Base-by-base conservation (phyloP, 306 rosid genomes). In the Prunus padus region DNA sequence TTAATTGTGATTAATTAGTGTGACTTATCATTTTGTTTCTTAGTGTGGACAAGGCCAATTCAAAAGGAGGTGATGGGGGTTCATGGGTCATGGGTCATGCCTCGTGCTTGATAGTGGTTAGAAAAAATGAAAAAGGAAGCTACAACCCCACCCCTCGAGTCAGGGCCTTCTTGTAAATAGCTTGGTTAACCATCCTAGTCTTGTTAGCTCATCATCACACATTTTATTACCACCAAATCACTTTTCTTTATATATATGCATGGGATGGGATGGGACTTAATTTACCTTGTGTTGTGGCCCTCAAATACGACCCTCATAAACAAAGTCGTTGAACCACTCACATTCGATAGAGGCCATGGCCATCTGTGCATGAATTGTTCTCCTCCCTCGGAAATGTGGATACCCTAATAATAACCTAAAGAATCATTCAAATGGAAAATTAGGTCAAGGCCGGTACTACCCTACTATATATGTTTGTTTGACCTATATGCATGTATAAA, bases 161-260 rank as follows among this genome's bases (percentile, higher is more conserved):
- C 75, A 77, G 73, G 79, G 68, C 22, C 55, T 13, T 26, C 16
- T 61, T 62, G 15, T 56, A n/a, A 26, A 30, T 22, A 12, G 89
- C 82, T 37, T 83, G 91, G 88, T 37, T 82, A 81, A 47, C 83
- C 84, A 82, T 86, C 86, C 23, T 78, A 78, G 64, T 87, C 85
- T 72, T 76, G 81, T 81, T 75, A 73, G 80, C 75, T 69, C 71
- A 74, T 77, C 64, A 71, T 69, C 71, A 66, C 15, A 11, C 63
- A 59, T 52, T 78, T 30, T 78, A 59, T 74, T 59, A 55, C n/a
- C 72, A 15, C 2, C 57, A 75, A 83, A 86, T 89, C 87, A 84
- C 84, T 87, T 87, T 83, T 89, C 91, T 77, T 60, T 84, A 22
- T 83, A 69, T n/a, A n/a, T n/a, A n/a, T n/a, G n/a, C n/a, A n/a